Evolutionary conservation across 2,329 filamentous ascomycete species (phyloP), one percentile per base, ranked within the genome.

Genomic region (Pyricularia sp.): DNA sequence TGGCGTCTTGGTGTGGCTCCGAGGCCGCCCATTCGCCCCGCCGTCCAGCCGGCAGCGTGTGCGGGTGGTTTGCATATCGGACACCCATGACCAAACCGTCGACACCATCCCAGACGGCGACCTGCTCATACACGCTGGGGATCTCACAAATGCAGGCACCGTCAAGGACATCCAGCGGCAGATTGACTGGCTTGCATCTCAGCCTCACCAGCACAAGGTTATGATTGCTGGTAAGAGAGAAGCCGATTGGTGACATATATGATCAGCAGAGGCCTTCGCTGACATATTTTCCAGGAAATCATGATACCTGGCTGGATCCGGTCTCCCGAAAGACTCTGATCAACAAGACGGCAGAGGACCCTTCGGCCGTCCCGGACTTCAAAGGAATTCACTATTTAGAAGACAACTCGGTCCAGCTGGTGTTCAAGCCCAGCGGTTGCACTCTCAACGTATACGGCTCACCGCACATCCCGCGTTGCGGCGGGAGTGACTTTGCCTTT

Each of bases 111-210:
- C 93, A 0, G 79, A 85, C 11, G 94, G 93, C 69, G 93, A 97
- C 77, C 83, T 97, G 26, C 86, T 98, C 66, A 91, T 98, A 73
- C 94, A 97, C 76, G 92, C 93, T 2, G 94, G 94, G 55, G 94
- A 98, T 79, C 83, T 97, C 74, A 90, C 90, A 68, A 89, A 92
- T 73, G 81, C 82, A 26, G 94, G 94, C 58, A 90, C 88, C 10
- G 84, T 87, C 0, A 81, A 82, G 14, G 90, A 93, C 71, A 89
- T 98, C 69, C 93, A 97, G 80, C 82, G 81, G n/a, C 90, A 95
- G 74, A 83, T 97, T 63, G 87, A 97, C 81, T 97, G 93, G 93
- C 83, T 97, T 14, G 85, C 83, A 65, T 81, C 82, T 3, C 85
- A 94, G 9, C 91, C 92, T 0, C 93, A 97, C 75, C 80, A 81